Conservation (phyloP, 2,329 filamentous ascomycete species). For the Aspergillus luchuensis region DNA sequence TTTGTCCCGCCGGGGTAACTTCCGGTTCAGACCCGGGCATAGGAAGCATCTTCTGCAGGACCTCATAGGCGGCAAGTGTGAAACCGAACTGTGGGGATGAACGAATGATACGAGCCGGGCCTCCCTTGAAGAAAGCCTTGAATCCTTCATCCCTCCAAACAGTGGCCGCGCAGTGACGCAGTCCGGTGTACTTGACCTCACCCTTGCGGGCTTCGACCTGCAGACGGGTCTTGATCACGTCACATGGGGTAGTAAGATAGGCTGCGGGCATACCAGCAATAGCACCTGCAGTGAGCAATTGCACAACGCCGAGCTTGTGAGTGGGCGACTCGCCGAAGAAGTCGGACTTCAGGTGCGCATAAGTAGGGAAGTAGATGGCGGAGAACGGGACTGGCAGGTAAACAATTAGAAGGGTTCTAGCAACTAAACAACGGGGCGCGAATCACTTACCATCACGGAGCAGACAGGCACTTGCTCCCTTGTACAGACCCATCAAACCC, state of each 20-base stretch:
- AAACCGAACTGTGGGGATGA: conserved; percentile 98
- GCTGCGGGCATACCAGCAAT: conserved; percentile 90
- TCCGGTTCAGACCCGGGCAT: conserved; percentile 67
- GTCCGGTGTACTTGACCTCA: conserved; percentile 80
- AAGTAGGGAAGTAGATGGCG: conserved; percentile 97
- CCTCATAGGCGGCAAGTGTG: conserved; percentile 91
- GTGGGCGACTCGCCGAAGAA: conserved; percentile 85
- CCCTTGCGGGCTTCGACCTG: conserved; percentile 98
- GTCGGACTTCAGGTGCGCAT: conserved; percentile 91
- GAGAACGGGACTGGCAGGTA: conserved; percentile 76
- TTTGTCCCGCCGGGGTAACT: conserved; percentile 59
- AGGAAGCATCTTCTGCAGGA: conserved; percentile 79
- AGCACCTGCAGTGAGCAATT: conserved; percentile 90
- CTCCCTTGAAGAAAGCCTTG: conserved; percentile 97
- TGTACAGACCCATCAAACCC: conserved; percentile 92
- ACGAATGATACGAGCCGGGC: conserved; percentile 89
- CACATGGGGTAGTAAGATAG: conserved; percentile 95
- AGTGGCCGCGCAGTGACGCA: conserved; percentile 81
- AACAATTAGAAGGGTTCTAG: conserved; percentile 11
- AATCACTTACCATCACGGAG: conserved; percentile 68
- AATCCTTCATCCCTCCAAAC: conserved; percentile 91
- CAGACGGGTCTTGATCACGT: conserved; percentile 98
- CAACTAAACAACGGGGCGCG: background rate
- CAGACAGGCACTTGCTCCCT: conserved; percentile 91
- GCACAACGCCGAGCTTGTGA: conserved; percentile 85